Evolutionary conservation across 202 grass and related monocot species (phyloP), one percentile per base, ranked within the genome.

Genomic region (Bolboschoenoplectus hybrid): DNA sequence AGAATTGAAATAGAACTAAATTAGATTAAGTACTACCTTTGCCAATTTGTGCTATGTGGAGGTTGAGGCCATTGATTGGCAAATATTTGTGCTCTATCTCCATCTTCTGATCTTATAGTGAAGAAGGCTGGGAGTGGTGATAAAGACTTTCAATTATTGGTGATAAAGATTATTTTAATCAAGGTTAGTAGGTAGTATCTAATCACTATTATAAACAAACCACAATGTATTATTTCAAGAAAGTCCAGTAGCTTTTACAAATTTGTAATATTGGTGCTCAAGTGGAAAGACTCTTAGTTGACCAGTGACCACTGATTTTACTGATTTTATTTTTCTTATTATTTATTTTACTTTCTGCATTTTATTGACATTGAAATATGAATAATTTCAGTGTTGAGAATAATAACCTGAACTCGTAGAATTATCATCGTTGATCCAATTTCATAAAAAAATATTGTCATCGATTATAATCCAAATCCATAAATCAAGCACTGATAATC

Each of bases 41-140:
- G 72, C 85, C 85, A 6, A 82, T 86, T 45, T 92, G 90, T 8
- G 85, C 90, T 71, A 91, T 66, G 84, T 93, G 89, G 86, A 92
- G 41, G 57, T 82, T 93, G 84, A 91, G 65, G 17, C 89, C 91
- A 51, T 87, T 82, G 72, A 87, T 32, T 81, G 84, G 66, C 68
- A 91, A 73, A 56, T 90, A 67, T 44, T 1, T 77, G 89, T 93
- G 89, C 19, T 91, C 81, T 26, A 93, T 93, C 80, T 91, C 69
- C 84, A 65, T 82, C 43, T 64, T 67, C 44, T 82, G 2, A 62
- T 64, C 7, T 20, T 14, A 51, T 2, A 1, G 47, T 75, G 71
- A 50, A 51, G 47, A 75, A 9, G 45, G 10, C 71, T 74, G 5
- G 9, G 20, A 72, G 68, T 72, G 68, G 47, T 52, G 71, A 75